A percentile compares a stretch with the other conserved stretches of the same genome.
These are phyloP conservation scores for Ceratocystis variospora DNA, from an alignment of 2,329 filamentous ascomycete species.

Conservation along the genomic window DNA sequence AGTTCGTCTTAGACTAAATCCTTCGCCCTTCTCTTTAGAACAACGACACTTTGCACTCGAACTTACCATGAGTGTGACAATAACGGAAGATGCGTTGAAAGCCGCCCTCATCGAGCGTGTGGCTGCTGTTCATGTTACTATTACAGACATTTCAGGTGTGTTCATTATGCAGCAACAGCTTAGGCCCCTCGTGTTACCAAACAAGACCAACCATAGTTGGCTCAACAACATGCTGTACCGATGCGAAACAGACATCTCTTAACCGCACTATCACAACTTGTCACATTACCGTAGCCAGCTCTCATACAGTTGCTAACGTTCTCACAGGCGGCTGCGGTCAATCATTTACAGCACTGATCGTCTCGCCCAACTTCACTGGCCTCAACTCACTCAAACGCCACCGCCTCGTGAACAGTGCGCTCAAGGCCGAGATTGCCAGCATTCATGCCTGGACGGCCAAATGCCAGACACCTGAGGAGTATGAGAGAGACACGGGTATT, in stretches of 20 bases:
- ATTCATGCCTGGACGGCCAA: conserved; percentile 95
- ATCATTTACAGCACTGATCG: conserved; percentile 45
- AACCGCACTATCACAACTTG: not conserved
- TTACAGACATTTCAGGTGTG: conserved; percentile 83
- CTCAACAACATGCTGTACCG: not conserved
- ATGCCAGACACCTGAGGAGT: conserved; percentile 84
- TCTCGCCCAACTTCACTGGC: conserved; percentile 53
- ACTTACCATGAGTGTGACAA: conserved; percentile 15
- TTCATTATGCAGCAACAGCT: conserved; percentile 17
- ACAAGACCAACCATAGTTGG: not conserved
- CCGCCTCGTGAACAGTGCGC: conserved; percentile 66
- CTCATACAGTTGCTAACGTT: conserved; percentile 16
- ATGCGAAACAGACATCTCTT: not conserved
- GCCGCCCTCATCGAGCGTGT: conserved; percentile 56
- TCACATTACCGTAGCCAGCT: not conserved
- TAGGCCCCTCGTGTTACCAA: not conserved
- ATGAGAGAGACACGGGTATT: conserved; percentile 48
- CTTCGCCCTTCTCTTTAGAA: not conserved
- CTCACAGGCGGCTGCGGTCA: conserved; percentile 46
- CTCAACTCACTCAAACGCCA: conserved; percentile 72
- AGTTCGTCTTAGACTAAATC: not conserved
- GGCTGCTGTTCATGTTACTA: conserved; percentile 65
- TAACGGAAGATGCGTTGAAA: conserved; percentile 56
- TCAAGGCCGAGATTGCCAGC: conserved; percentile 76
- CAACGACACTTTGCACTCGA: not conserved